Base-by-base conservation (phyloP, 2,329 filamentous ascomycete species). In the Monilinia laxa region DNA sequence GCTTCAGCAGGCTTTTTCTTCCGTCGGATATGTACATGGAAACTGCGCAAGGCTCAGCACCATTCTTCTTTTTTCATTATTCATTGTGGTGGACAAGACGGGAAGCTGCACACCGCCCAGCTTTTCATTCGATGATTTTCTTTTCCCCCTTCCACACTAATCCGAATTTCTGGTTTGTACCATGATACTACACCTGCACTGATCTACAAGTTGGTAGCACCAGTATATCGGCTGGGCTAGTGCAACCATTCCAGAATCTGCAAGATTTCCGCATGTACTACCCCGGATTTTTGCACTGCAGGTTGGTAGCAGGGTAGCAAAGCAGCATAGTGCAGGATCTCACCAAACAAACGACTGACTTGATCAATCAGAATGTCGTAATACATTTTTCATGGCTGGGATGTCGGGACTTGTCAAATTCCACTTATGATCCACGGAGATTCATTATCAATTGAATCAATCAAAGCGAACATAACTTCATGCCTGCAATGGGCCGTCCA, bases 291-390 rank as follows among this genome's bases (percentile, higher is more conserved):
- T 66, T 65, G 64, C 62, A 60, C 62, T 51, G 58, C 57, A 60
- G 20, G 45, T 51, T 47, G 42, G 56, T 59, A 62, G 45, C 23
- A 52, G 20, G 20, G 40, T 16, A 42, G 40, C 40, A 42, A 42
- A 64, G 67, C 64, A 68, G 66, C n/a, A 49, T 54, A 59, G 64
- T 70, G 69, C 67, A 69, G 58, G 59, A 70, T 69, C 65, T 69
- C 62, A 63, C 57, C 54, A 58, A 59, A 66, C 52, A 56, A 54
- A 54, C 51, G 65, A 67, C 59, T 67, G 62, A 53, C 65, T 66
- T 54, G 35, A 25, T 25, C 25, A 47, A 40, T 18, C 5, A 42
- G 23, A 12, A 55, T 31, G 40, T 25, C 35, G 45, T 65, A 45
- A 45, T 40, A 40, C 57, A 53, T 38, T 10, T 25, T 42, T 45